Evolutionary conservation across 768 basidiomycete species (phyloP).

Genomic region (Fomitopsis serialis): DNA sequence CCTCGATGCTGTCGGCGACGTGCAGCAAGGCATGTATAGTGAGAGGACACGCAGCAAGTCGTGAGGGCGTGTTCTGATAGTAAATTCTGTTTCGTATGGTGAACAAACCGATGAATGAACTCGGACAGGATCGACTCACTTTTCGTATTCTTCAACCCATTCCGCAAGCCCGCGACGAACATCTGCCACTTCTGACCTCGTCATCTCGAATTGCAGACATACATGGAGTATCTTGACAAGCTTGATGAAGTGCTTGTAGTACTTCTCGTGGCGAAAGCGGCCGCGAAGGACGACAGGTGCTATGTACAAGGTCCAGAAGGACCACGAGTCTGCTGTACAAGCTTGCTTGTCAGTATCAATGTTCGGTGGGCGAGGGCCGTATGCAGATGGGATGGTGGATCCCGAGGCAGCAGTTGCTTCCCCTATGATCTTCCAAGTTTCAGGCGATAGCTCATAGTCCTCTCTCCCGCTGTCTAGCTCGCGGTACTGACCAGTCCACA

Average conservation of each 20-base stretch:
- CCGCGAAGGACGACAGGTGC: conserved; percentile 32
- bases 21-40: conserved; percentile 29
- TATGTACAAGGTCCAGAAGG: conserved; percentile 35
- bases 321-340: conserved; percentile 34
- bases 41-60: conserved; percentile 24
- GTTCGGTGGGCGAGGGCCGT: conserved; percentile 16
- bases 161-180: conserved; percentile 25
- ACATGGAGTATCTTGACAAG: conserved; percentile 32
- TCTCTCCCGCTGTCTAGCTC: conserved; percentile 26
- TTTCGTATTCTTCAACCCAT: conserved; percentile 37
- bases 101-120: not conserved
- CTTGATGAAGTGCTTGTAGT: conserved; percentile 37
- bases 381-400: not conserved
- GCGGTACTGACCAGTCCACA: conserved; percentile 40
- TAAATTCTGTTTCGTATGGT: conserved; percentile 16
- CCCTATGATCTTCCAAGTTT: conserved; percentile 39
- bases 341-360: conserved; percentile 20
- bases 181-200: conserved; percentile 18
- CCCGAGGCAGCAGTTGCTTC: conserved; percentile 23
- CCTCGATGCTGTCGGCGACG: conserved; percentile 21
- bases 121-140: conserved; percentile 21
- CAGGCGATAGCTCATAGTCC: conserved; percentile 21
- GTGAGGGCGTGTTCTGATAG: conserved; percentile 20
- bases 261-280: conserved; percentile 25
- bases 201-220: conserved; percentile 34